phyloP scores from a whole-genome alignment of 371 early-diverging fungal species.

The Mortierella sp. region DNA sequence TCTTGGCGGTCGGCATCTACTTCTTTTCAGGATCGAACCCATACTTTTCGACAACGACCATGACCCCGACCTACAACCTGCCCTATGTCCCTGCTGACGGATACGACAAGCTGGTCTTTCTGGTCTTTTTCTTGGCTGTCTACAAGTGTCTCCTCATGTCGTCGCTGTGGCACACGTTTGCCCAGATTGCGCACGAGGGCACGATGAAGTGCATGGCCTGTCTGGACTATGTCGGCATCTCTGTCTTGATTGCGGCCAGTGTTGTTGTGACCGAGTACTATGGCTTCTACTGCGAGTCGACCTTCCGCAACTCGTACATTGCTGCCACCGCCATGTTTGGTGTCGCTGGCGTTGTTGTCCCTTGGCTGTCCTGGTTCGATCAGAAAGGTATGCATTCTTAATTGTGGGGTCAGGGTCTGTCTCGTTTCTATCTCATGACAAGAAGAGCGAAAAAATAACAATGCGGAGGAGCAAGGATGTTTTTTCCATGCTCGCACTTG shows the following conservation, averaged over 20 bases:
- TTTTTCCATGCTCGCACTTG: not conserved
- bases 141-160: conserved; percentile 77
- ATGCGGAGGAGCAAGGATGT: not conserved
- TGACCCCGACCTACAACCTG: conserved; percentile 29
- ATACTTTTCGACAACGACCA: conserved; percentile 43
- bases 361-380: conserved; percentile 64
- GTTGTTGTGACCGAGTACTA: conserved; percentile 74
- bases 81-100: conserved; percentile 56
- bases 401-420: conserved; percentile 6
- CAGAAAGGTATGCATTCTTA: conserved; percentile 39
- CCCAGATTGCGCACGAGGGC: conserved; percentile 62
- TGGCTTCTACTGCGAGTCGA: conserved; percentile 73
- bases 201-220: conserved; percentile 75
- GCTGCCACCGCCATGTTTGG: conserved; percentile 68
- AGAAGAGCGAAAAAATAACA: not conserved
- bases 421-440: not conserved
- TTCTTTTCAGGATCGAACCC: conserved; percentile 60
- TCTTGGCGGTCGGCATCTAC: conserved; percentile 67
- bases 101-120: conserved; percentile 67
- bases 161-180: conserved; percentile 77
- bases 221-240: conserved; percentile 80
- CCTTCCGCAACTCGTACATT: conserved; percentile 63
- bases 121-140: conserved; percentile 73
- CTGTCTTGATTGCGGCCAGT: conserved; percentile 75
- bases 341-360: conserved; percentile 67